Evolutionary conservation across 495 filamentous ascomycete genomes (phyloP), one percentile per base, ranked within the genome.

Genomic region (Aspergillus conjunctus): DNA sequence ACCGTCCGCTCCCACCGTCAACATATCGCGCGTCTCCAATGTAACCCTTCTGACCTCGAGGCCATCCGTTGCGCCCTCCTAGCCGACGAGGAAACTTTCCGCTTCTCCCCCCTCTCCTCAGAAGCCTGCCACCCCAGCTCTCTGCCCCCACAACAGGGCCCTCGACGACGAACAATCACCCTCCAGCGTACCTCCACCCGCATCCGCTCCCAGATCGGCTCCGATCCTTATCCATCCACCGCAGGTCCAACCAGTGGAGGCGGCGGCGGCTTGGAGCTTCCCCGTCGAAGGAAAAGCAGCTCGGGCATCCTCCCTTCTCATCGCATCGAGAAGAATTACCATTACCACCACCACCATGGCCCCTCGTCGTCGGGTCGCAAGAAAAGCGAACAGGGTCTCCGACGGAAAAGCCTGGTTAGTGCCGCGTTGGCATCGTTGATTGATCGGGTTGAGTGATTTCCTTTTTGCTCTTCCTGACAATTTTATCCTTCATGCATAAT

Each of bases 111-210:
- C 21, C 53, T 44, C 59, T 61, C 49, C 22, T 67, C 69, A 50
- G 76, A 79, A 32, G 72, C 75, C 43, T 79, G 75, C 61, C 78
- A 80, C 56, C 78, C 78, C 8, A 79, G 75, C 51, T 77, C 74
- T 20, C 62, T 80, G 14, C 75, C 78, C 7, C 73, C 71, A 22
- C 68, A 73, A 34, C 60, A 67, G 9, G 75, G 72, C 4, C 72
- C 75, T 11, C 67, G 71, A 10, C 58, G 71, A 43, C 54, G 70
- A 45, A 65, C 73, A 32, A 22, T 65, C 21, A 68, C 67, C 20
- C 45, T 69, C 22, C 64, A 71, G 20, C 58, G 74, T 5, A 70
- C 5, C 18, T 20, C 44, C 7, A 18, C 66, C 31, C 68, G 74
- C 10, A 71, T 74, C n/a, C 63, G 66, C 4, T 58, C 62, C 8